A percentile compares a stretch with the other conserved stretches of the same genome.
Evolutionary conservation across 129 eudicot species (phyloP).

Genomic region (Ambrosia trifida): DNA sequence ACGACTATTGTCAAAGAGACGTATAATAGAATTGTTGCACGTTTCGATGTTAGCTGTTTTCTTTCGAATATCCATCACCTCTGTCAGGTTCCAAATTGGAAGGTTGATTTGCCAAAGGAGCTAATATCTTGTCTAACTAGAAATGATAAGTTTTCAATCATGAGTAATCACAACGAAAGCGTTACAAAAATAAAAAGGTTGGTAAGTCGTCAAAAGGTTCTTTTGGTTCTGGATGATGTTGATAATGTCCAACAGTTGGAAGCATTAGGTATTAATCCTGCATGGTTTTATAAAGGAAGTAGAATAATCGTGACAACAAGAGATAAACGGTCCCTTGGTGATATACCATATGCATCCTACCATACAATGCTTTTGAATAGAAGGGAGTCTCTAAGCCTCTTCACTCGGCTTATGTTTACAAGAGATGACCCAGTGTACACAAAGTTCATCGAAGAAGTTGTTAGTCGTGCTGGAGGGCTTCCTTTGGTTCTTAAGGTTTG

Average conservation of each 20-base stretch:
- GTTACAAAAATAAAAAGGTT: conserved; percentile 4
- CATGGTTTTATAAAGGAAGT: conserved; percentile 16
- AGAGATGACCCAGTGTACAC: not conserved
- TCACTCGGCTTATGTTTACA: conserved; percentile 15
- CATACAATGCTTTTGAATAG: not conserved
- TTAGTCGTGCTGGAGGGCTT: conserved; percentile 18
- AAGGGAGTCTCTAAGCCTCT: conserved; percentile 30
- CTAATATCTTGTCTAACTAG: conserved; percentile 9
- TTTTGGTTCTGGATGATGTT: conserved; percentile 35
- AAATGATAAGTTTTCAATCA: too few species aligned
- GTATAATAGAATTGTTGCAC: conserved; percentile 6
- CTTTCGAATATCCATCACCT: conserved; percentile 16
- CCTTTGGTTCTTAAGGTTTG: conserved; percentile 32
- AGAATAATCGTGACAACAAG: conserved; percentile 37
- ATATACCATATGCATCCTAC: not conserved
- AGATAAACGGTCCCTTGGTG: conserved; percentile 1
- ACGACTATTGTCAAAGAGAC: conserved; percentile 19
- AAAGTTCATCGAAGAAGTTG: conserved; percentile 9
- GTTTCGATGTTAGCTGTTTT: conserved; percentile 19
- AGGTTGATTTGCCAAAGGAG: conserved; percentile 17
- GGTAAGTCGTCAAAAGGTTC: conserved; percentile 10
- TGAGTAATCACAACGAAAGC: not conserved
- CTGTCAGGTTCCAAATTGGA: not conserved
- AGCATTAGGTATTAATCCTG: conserved; percentile 4
- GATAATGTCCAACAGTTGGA: conserved; percentile 27